Percentiles rank a stretch among this genome's conserved stretches.
These are phyloP conservation scores for Phytophthora foliorum DNA, from an alignment of 352 stramenopile genomes.

Conservation along the genomic window DNA sequence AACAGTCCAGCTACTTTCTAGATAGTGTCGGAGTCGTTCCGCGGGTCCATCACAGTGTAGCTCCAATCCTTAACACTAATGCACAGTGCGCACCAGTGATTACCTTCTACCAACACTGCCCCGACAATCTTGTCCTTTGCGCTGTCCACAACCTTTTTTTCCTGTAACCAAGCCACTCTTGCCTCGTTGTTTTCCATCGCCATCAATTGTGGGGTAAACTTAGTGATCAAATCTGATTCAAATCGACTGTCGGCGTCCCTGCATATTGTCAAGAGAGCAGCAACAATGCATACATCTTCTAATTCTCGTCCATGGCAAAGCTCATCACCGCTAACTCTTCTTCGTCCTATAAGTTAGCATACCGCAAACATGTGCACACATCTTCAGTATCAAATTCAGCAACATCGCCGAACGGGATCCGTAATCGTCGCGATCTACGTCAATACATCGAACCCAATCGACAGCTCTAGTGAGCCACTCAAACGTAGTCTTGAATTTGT, in stretches of 20 bases:
- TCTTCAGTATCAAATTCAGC: neutral
- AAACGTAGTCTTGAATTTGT: neutral
- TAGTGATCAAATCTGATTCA: neutral
- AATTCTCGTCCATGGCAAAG: neutral
- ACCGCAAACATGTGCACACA: conserved; percentile 1
- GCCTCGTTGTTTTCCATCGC: neutral
- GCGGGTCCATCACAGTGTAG: neutral
- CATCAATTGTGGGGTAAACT: conserved; percentile 4
- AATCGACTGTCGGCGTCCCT: neutral
- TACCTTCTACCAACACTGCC: neutral
- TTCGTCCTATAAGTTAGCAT: neutral
- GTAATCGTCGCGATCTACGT: neutral
- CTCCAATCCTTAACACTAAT: neutral
- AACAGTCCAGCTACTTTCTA: neutral
- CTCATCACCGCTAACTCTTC: conserved; percentile 1
- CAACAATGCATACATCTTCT: neutral
- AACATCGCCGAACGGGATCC: neutral
- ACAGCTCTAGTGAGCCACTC: neutral
- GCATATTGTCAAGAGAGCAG: neutral
- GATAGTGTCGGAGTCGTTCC: neutral
- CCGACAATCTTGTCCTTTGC: neutral
- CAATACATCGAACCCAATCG: neutral
- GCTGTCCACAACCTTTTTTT: neutral
- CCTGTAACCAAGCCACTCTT: neutral
- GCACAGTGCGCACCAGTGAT: conserved; percentile 11